phyloP scores from a whole-genome alignment of 2,329 filamentous ascomycete species.

The Neopestalotiopsis clavispora region DNA sequence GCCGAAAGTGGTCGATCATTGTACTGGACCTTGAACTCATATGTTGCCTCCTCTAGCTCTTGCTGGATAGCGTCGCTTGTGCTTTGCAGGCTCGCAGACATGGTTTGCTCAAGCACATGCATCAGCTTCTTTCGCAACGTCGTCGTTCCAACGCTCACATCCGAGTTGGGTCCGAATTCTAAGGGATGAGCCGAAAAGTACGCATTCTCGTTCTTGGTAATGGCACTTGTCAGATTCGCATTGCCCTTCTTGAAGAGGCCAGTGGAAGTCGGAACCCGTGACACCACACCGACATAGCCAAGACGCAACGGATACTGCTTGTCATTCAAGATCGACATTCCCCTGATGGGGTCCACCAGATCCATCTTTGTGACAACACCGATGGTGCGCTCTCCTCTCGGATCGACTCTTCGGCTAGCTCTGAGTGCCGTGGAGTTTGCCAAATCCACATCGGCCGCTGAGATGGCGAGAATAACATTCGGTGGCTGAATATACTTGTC shows the following conservation, averaged over 20 bases:
- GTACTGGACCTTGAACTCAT: slow-evolving; percentile 99
- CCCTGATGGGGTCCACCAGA: slow-evolving; percentile 83
- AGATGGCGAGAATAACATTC: slow-evolving; percentile 96
- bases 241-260: slow-evolving; percentile 85
- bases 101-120: slow-evolving; percentile 94
- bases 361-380: slow-evolving; percentile 99
- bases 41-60: slow-evolving; percentile 94
- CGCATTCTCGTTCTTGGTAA: slow-evolving; percentile 84
- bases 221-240: slow-evolving; percentile 78
- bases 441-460: slow-evolving; percentile 94
- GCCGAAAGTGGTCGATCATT: slow-evolving; percentile 94
- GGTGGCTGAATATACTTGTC: slow-evolving; percentile 98
- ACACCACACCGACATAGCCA: slow-evolving; percentile 95
- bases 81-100: slow-evolving; percentile 88
- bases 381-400: slow-evolving; percentile 92
- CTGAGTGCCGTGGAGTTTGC: slow-evolving; percentile 93
- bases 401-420: slow-evolving; percentile 89
- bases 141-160: slow-evolving; percentile 80
- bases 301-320: slow-evolving; percentile 93
- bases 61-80: slow-evolving; percentile 93
- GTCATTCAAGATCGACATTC: slow-evolving; percentile 79
- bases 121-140: slow-evolving; percentile 94
- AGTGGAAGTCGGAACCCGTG: slow-evolving; percentile 70
- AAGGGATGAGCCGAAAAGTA: slow-evolving; percentile 85
- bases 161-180: slow-evolving; percentile 76